Percentiles rank a stretch among this genome's conserved stretches.
These are phyloP conservation scores for Lipomyces sp. DNA, from an alignment of 805 yeast genomes.

Conservation along the genomic window DNA sequence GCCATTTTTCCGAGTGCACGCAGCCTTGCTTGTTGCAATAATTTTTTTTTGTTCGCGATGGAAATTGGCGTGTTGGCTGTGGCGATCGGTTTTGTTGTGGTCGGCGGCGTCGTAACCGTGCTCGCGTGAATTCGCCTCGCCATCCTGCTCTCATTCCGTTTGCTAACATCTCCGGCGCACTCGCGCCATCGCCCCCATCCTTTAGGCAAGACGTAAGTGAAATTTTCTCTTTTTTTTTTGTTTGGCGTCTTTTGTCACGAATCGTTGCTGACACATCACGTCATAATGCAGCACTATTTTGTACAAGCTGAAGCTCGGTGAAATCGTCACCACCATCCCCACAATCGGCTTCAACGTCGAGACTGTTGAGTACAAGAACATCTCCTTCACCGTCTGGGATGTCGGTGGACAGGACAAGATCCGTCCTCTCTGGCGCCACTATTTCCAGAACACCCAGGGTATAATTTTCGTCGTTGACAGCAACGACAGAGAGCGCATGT, in stretches of 20 bases:
- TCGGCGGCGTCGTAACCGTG: too few relatives aligned
- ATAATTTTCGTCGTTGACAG: constrained; percentile 87
- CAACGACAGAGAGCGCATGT: constrained; percentile 66
- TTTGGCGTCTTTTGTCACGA: neutral
- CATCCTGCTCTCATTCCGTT: too few relatives aligned
- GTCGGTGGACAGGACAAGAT: constrained; percentile 95
- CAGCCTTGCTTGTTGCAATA: too few relatives aligned
- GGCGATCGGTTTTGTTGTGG: too few relatives aligned
- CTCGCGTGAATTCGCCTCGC: too few relatives aligned
- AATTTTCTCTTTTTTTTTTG: neutral
- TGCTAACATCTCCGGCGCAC: too few relatives aligned
- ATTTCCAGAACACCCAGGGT: constrained; percentile 89
- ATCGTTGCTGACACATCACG: too few relatives aligned
- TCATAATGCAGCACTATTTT: constrained; percentile 53
- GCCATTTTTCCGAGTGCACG: too few relatives aligned
- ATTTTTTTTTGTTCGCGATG: too few relatives aligned
- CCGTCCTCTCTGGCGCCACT: constrained; percentile 93
- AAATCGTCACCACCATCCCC: constrained; percentile 71
- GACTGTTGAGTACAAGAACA: constrained; percentile 75
- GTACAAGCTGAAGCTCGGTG: constrained; percentile 54
- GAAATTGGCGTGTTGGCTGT: too few relatives aligned
- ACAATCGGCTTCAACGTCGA: constrained; percentile 72
- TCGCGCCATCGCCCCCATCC: too few relatives aligned
- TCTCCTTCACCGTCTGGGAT: constrained; percentile 87
- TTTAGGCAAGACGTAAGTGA: constrained; percentile 27